These are phyloP conservation scores for Apiospora pterosperma DNA, from an alignment of 2,329 filamentous ascomycete species.

Conservation along the genomic window DNA sequence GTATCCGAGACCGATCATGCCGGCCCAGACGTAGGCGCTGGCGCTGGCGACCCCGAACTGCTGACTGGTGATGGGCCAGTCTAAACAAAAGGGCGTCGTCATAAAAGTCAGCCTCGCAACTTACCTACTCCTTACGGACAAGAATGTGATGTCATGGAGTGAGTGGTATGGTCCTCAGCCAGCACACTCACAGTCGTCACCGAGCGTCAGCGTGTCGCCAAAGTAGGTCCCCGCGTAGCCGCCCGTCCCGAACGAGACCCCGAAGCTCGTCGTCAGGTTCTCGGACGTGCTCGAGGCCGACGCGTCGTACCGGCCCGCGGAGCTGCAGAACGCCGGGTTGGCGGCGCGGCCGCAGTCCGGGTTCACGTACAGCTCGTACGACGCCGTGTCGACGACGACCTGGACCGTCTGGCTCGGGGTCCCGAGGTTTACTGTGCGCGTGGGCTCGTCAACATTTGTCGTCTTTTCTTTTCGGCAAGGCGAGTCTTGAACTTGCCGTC, in stretches of 20 bases:
- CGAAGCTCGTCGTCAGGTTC: slow-evolving; percentile 23
- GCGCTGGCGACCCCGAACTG: slow-evolving; percentile 33
- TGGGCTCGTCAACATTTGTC: slow-evolving; percentile 14
- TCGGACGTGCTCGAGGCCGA: slow-evolving; percentile 35
- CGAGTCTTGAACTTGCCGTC: slow-evolving; percentile 21
- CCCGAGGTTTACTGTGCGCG: slow-evolving; percentile 44
- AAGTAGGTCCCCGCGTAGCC: slow-evolving; percentile 6
- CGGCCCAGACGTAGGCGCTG: slow-evolving; percentile 33
- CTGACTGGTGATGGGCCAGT: slow-evolving; percentile 26
- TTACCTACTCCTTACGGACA: too few relatives aligned
- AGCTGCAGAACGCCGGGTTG: slow-evolving; percentile 38
- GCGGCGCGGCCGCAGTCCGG: slow-evolving; percentile 49
- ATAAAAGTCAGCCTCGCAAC: too few relatives aligned
- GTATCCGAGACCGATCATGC: slow-evolving; percentile 34
- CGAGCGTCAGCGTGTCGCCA: slow-evolving; percentile 6
- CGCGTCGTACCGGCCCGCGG: slow-evolving; percentile 41
- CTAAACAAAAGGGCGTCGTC: slow-evolving; percentile 17
- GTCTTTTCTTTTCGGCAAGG: neutral
- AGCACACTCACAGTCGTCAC: neutral
- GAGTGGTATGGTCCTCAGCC: too few relatives aligned
- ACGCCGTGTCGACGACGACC: slow-evolving; percentile 57
- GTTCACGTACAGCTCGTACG: slow-evolving; percentile 62
- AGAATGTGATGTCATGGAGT: too few relatives aligned
- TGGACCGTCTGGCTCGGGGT: slow-evolving; percentile 50
- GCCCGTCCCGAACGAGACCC: slow-evolving; percentile 8